phyloP scores from a whole-genome alignment of 495 filamentous ascomycete species.

The Immersiella caudata region DNA sequence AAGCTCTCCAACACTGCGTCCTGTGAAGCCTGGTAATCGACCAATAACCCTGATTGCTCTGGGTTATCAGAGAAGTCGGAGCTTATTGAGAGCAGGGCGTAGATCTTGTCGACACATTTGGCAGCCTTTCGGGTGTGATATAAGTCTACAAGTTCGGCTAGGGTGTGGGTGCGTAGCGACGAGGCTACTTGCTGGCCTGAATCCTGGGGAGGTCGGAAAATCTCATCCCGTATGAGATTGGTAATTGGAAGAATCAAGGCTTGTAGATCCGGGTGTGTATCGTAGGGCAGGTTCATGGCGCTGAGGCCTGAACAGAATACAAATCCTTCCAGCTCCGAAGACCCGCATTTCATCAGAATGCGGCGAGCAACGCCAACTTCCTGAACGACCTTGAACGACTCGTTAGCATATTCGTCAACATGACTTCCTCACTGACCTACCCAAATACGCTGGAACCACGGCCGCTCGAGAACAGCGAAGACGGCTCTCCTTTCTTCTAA shows the following conservation, averaged over 20 bases:
- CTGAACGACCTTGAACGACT: neutral
- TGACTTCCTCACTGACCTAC: neutral
- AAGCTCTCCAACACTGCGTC: neutral
- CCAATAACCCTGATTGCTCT: neutral
- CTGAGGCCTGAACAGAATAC: neutral
- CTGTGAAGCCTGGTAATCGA: slow-evolving; percentile 10
- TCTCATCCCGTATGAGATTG: neutral
- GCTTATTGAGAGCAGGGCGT: neutral
- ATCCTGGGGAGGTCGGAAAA: neutral
- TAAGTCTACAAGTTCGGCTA: neutral
- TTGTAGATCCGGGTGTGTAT: neutral
- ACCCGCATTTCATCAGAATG: neutral
- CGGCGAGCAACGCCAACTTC: neutral
- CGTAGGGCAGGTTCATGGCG: neutral
- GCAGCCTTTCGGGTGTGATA: slow-evolving; percentile 3
- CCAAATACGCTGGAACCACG: slow-evolving; percentile 5
- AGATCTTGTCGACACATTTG: neutral
- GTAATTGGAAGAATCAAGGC: neutral
- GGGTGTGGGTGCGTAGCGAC: neutral
- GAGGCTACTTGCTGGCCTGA: neutral
- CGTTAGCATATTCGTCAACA: neutral
- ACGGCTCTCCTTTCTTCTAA: neutral
- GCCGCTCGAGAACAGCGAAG: neutral
- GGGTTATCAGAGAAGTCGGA: neutral
- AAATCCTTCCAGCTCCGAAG: neutral